Conservation (phyloP, 352 stramenopile species). For the Globisporangium barbulae region DNA sequence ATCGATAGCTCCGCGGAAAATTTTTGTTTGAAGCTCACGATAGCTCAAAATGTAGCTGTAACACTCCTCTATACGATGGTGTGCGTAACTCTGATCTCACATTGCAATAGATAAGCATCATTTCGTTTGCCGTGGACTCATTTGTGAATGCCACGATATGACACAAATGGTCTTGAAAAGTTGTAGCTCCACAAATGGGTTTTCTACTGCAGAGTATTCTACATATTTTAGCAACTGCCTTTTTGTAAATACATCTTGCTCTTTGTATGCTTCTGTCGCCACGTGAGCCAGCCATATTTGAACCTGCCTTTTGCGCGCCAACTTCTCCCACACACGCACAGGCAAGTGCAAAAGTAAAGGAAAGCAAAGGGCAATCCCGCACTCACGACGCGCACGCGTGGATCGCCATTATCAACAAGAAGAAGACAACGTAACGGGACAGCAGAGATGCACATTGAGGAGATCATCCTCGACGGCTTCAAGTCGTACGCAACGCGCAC, state of each 20-base stretch:
- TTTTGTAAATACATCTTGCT: too few relatives aligned
- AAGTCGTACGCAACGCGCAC: constrained; percentile 99
- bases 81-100: neutral
- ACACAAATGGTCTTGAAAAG: too few relatives aligned
- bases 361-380: neutral
- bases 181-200: too few relatives aligned
- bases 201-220: too few relatives aligned
- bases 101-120: too few relatives aligned
- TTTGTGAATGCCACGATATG: too few relatives aligned
- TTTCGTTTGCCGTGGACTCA: neutral
- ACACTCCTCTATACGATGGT: neutral
- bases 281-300: neutral
- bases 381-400: neutral
- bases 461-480: constrained; percentile 99
- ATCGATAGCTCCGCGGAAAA: neutral
- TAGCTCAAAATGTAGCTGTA: neutral
- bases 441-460: constrained; percentile 95
- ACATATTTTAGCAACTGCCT: too few relatives aligned
- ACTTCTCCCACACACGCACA: neutral
- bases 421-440: neutral
- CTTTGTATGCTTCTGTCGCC: neutral
- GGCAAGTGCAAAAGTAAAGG: neutral
- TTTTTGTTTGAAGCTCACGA: neutral
- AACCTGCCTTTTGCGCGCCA: neutral
- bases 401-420: neutral